Evolutionary conservation across 768 basidiomycete genomes (phyloP), one percentile per base, ranked within the genome.

Genomic region (Krasilnikovozyma curviuscula): DNA sequence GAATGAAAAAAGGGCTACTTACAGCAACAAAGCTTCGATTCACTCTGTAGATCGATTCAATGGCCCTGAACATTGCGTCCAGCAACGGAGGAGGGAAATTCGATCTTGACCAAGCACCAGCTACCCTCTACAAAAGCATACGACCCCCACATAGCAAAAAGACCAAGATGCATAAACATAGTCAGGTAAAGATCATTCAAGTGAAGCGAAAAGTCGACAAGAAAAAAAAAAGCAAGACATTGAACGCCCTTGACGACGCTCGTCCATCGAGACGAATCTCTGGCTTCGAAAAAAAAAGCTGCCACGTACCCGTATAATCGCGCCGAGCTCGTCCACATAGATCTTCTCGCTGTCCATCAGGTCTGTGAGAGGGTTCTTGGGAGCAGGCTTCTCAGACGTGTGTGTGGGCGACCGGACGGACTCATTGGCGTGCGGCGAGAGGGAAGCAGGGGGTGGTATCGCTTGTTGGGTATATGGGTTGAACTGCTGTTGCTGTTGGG

Each of bases 31-130:
- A 71, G 1, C 70, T 65, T 48, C 86, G 77, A 67, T 88, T 95
- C 19, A 84, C 81, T 64, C 85, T 82, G 70, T 88, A 98, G 18
- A 97, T 76, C 21, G 73, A 73, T 65, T 98, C 93, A 44, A 97
- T 76, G 56, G 79, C 78, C 54, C 93, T 72, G 66, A 98, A 98
- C 83, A 97, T 91, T 44, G 72, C 66, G 65, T 98, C 93, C 27
- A 98, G 72, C 55, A 83, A 80, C 7, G 74, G 74, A 14, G 93
- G 93, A 16, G 93, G 93, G 32, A 98, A 78, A 63, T 95, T 95
- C 33, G 78, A 74, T 34, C 86, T 71, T 9, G 89, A 93, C 93
- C 93, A 98, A 41, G 93, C 93, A n/a, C 80, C 79, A 9, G 93
- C 93, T 5, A 93, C 82, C 75, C 82, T 85, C 88, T 97, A 61